phyloP scores from a whole-genome alignment of 108 stramenopile genomes.

The Parietichytrium sp. region DNA sequence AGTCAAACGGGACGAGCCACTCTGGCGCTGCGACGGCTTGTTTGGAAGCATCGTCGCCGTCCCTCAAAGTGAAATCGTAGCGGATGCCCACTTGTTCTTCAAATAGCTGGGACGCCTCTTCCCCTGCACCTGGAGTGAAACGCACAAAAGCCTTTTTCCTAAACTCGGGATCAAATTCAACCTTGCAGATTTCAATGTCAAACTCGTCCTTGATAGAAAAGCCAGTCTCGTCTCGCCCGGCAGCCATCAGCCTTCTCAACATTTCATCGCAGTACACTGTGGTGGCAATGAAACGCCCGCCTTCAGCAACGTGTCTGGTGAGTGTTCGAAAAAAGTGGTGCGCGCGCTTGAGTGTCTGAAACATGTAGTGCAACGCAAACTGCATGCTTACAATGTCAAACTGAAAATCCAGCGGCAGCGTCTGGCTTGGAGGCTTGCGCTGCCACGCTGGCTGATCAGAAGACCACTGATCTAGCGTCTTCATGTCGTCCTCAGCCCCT shows the following conservation, averaged over 20 bases:
- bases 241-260: constrained; percentile 45
- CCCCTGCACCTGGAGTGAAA: not conserved
- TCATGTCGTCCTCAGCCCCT: constrained; percentile 56
- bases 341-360: constrained; percentile 77
- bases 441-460: not conserved
- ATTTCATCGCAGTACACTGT: constrained; percentile 80
- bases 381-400: constrained; percentile 94
- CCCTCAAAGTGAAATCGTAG: constrained; percentile 41
- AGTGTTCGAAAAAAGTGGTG: constrained; percentile 82
- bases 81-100: constrained; percentile 40
- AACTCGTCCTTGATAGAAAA: not conserved
- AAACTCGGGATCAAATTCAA: not conserved
- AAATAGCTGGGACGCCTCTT: not conserved
- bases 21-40: constrained; percentile 48
- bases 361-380: constrained; percentile 99
- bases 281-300: constrained; percentile 86
- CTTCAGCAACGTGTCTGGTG: constrained; percentile 74
- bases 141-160: too few relatives aligned
- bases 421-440: not conserved
- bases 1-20: constrained; percentile 43
- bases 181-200: not conserved
- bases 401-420: constrained; percentile 45
- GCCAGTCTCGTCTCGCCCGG: not conserved
- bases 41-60: not conserved
- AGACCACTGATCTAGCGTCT: not conserved